Conservation (phyloP, 805 yeast genomes). For the Pichia kluyveri region DNA sequence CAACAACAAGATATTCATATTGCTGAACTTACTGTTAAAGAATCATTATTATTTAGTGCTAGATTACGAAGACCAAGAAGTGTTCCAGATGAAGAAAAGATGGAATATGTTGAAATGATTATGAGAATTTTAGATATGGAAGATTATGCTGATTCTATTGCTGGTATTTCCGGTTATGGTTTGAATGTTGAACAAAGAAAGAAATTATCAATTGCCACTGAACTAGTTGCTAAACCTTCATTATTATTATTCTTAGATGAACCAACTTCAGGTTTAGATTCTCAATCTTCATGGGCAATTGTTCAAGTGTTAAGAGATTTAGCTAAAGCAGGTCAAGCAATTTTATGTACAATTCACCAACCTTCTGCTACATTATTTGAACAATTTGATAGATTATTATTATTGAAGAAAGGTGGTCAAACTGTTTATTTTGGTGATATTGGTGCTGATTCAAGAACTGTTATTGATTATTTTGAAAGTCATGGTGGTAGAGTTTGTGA, state of each 20-base stretch:
- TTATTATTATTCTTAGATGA: conserved; percentile 48
- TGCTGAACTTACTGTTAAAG: conserved; percentile 42
- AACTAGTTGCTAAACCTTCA: conserved; percentile 46
- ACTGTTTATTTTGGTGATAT: conserved; percentile 49
- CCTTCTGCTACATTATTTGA: conserved; percentile 39
- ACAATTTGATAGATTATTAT: conserved; percentile 31
- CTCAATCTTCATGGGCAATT: conserved; percentile 53
- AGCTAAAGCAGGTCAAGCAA: conserved; percentile 48
- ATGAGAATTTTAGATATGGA: conserved; percentile 33
- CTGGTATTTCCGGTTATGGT: conserved; percentile 38
- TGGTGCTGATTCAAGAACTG: conserved; percentile 33
- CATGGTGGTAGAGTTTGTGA: conserved; percentile 61
- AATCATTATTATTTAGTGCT: conserved; percentile 40
- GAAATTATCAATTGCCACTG: conserved; percentile 46
- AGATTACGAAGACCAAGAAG: conserved; percentile 35
- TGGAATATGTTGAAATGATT: conserved; percentile 34
- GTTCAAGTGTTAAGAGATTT: conserved; percentile 39
- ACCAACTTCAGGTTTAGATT: conserved; percentile 53
- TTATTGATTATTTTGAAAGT: conserved; percentile 38
- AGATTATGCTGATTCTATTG: conserved; percentile 42
- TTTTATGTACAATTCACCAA: conserved; percentile 49
- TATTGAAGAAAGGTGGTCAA: conserved; percentile 42
- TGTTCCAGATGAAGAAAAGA: conserved; percentile 33
- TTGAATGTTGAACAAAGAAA: conserved; percentile 48
- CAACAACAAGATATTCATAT: conserved; percentile 49